Evolutionary conservation across 2,329 filamentous ascomycete genomes (phyloP), one percentile per base, ranked within the genome.

Genomic region (Cytospora paraplurivora): DNA sequence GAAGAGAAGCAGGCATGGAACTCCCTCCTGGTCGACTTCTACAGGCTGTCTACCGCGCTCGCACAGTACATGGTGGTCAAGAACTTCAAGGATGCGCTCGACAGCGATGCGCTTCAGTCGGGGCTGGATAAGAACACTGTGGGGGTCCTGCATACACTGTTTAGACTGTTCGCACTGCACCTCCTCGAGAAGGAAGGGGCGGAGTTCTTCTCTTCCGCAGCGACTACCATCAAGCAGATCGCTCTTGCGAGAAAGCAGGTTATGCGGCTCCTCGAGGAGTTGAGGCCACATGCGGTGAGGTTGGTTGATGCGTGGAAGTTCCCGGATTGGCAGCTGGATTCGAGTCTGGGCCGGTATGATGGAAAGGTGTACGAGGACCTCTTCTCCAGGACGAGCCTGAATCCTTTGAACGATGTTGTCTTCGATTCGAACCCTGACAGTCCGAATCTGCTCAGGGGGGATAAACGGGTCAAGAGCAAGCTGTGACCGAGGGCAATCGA

Each of bases 291-390:
- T 71, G 88, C 90, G 0, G 81, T 93, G 15, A 76, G 85, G 12
- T 77, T 93, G 12, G 89, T 92, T 0, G 90, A 93, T 70, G 79
- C 87, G 0, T 93, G 90, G 90, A 84, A 85, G 65, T 91, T 93
- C 76, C 86, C 89, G 1, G 90, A 93, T 72, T 93, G 88, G 88
- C 88, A 91, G 69, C 81, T 93, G 2, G 89, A 93, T 72, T 88
- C 84, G 69, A 86, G 85, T 63, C 74, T 93, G 47, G 90, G 90
- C 1, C 80, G 89, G 1, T 84, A 83, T 51, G 90, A 93, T 66
- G 90, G 90, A 21, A 87, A 89, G 70, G 90, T 92, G 1, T 93
- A 93, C 69, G 88, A 91, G 73, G 90, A 92, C 69, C 81, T 93
- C 79, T 93, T 92, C 76, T 79, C 87, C 70, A 78, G 90, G 15